A percentile compares a stretch with the other conserved stretches of the same genome.
Evolutionary conservation across 352 stramenopile species (phyloP).

Genomic region (Globisporangium ultimum): DNA sequence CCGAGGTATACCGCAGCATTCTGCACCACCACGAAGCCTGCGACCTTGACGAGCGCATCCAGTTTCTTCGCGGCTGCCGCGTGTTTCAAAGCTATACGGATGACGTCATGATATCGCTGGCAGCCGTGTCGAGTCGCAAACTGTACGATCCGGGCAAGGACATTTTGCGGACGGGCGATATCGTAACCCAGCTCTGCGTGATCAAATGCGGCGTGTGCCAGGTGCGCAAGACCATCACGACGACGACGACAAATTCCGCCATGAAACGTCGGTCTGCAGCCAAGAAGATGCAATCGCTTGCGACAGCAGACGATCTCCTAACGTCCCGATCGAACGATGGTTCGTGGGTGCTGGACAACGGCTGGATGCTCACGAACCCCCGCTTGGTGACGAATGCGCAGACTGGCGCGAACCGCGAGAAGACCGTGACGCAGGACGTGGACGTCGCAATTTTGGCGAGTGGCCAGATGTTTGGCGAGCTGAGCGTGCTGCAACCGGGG

Average conservation of each 20-base stretch:
- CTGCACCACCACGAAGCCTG: slow-evolving; percentile 43
- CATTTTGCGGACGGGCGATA: slow-evolving; percentile 45
- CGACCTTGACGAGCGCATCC: slow-evolving; percentile 40
- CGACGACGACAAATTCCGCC: slow-evolving; percentile 6
- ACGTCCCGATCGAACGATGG: slow-evolving; percentile 44
- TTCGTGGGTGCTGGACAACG: slow-evolving; percentile 76
- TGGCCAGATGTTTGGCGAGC: slow-evolving; percentile 67
- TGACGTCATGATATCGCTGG: slow-evolving; percentile 45
- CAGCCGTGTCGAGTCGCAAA: slow-evolving; percentile 40
- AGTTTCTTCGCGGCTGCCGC: slow-evolving; percentile 55
- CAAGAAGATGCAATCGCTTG: not conserved
- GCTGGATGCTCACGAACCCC: slow-evolving; percentile 79
- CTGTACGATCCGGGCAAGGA: slow-evolving; percentile 54
- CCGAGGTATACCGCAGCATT: slow-evolving; percentile 44
- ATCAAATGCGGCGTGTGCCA: slow-evolving; percentile 72
- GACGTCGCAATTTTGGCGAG: slow-evolving; percentile 58
- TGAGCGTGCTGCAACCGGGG: slow-evolving; percentile 64
- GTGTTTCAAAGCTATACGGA: slow-evolving; percentile 60
- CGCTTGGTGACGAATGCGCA: slow-evolving; percentile 52
- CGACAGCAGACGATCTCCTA: slow-evolving; percentile 13
- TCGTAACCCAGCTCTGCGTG: slow-evolving; percentile 61
- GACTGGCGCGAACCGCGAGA: slow-evolving; percentile 13
- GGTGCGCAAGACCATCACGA: slow-evolving; percentile 51
- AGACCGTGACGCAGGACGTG: slow-evolving; percentile 37
- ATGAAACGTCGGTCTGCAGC: not conserved